Evolutionary conservation across 2,329 filamentous ascomycete genomes (phyloP), one percentile per base, ranked within the genome.

Genomic region (Apiospora aurea): DNA sequence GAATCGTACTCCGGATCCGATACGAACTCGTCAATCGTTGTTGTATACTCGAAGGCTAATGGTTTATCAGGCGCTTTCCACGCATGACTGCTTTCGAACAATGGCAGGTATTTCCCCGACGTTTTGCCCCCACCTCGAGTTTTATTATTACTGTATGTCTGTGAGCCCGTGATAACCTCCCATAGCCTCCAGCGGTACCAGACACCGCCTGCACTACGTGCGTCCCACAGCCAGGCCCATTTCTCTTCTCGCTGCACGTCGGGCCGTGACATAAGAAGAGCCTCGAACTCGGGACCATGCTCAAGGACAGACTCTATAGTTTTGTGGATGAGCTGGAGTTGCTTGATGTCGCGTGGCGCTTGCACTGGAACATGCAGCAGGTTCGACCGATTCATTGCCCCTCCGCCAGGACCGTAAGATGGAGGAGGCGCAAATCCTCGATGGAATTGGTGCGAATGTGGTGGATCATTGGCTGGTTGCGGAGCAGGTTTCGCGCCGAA

Each of bases 131-230:
- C 66, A 18, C 43, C 43, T 68, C 44, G 66, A 34, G n/a, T n/a
- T n/a, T n/a, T n/a, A n/a, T 14, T 29, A 34, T 68, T 73, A 57
- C 21, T 80, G 21, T 81, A 82, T 4, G 84, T 79, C 57, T 87
- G 84, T 0, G 87, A 86, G 5, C 91, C 91, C 0, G 93, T 95
- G n/a, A 96, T 85, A 11, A 96, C 87, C 76, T 96, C 91, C 93
- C 95, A 98, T 64, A 98, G 79, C 64, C 94, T 90, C 93, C 94
- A 98, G 61, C 96, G 91, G 81, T 98, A 98, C 88, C 95, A 99
- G 21, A 97, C 89, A 21, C 93, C 96, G 38, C 91, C 95, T 74
- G 88, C 86, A 78, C 91, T 95, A 75, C 91, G 89, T 26, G 95
- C 89, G 80, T 98, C 93, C 92, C 94, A 99, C 6, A 99, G 86